Conservation (phyloP, 495 filamentous ascomycete species). For the Xylaria bambusicola region DNA sequence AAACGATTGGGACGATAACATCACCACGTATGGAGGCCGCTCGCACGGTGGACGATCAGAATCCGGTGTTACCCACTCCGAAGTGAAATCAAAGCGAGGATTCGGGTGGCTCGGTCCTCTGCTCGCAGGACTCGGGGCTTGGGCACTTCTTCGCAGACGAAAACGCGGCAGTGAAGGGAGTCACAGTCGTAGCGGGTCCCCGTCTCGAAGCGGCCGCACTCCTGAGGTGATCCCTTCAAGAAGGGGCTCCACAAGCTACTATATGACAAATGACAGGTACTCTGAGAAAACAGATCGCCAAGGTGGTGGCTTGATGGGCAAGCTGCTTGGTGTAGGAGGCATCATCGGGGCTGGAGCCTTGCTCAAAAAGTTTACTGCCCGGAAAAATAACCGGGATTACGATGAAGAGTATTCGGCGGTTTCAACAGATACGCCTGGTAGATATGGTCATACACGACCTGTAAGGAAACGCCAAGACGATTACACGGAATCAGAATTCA, state of each 20-base stretch:
- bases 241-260: conserved; percentile 54
- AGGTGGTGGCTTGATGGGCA: conserved; percentile 63
- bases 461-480: conserved; percentile 32
- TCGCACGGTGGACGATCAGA: conserved; percentile 42
- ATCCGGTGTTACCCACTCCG: conserved; percentile 33
- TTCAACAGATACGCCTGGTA: conserved; percentile 52
- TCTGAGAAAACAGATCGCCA: conserved; percentile 40
- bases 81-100: conserved; percentile 46
- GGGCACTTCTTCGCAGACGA: conserved; percentile 54
- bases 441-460: conserved; percentile 40
- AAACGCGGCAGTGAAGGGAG: conserved; percentile 41
- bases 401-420: conserved; percentile 61
- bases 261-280: conserved; percentile 63
- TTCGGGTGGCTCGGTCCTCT: conserved; percentile 51
- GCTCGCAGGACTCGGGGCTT: conserved; percentile 63
- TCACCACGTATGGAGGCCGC: conserved; percentile 19
- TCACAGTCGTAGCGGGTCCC: conserved; percentile 34
- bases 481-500: conserved; percentile 49
- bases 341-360: conserved; percentile 65
- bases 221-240: conserved; percentile 53
- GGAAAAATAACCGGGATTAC: conserved; percentile 56
- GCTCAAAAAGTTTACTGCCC: conserved; percentile 64
- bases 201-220: conserved; percentile 34
- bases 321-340: conserved; percentile 66
- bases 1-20: conserved; percentile 40